Evolutionary conservation across 1,284 basidiomycete genomes (phyloP), one percentile per base, ranked within the genome.

Genomic region (Chalciporus sp.): DNA sequence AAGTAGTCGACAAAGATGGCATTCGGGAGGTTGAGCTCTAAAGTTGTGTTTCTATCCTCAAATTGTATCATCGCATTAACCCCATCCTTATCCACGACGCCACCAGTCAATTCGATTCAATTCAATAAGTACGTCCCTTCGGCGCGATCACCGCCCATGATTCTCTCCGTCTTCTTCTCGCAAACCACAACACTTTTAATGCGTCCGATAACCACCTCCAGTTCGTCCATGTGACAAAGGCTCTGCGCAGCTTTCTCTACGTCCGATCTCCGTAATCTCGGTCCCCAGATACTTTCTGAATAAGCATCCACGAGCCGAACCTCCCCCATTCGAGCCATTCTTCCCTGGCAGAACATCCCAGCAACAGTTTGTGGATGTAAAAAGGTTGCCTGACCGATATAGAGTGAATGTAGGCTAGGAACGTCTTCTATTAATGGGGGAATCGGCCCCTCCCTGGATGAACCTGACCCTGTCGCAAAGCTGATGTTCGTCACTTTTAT

Each of bases 1-100:
- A 94, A 70, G 78, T 98, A 19, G 90, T 97, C 42, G 94, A 97
- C 76, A 92, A 89, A 71, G 86, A 95, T 66, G 95, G 95, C 48
- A 80, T 92, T 16, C 81, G 92, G 56, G 84, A 90, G 62, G 75
- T 96, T 52, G 84, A 91, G 59, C 63, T 94, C 61, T 91, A 72
- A 64, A 52, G 20, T 39, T n/a, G 44, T 14, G 12, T 39, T 41
- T 27, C 49, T 37, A 29, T 51, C 40, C n/a, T 37, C 44, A 28
- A 45, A 23, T 47, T 31, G 29, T 62, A 51, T 67, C 49, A 49
- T 49, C 27, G 28, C 31, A 16, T 49, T 42, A 27, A 28, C 17
- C 28, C 9, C 29, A 11, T 19, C 17, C 29, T 46, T 7, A 33
- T 40, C 16, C 40, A 20, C 26, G 4, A 29, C 28, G 3, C 7